Evolutionary conservation across 164 flowering plant genomes (phyloP).

Genomic region (Macadamia integrifolia): DNA sequence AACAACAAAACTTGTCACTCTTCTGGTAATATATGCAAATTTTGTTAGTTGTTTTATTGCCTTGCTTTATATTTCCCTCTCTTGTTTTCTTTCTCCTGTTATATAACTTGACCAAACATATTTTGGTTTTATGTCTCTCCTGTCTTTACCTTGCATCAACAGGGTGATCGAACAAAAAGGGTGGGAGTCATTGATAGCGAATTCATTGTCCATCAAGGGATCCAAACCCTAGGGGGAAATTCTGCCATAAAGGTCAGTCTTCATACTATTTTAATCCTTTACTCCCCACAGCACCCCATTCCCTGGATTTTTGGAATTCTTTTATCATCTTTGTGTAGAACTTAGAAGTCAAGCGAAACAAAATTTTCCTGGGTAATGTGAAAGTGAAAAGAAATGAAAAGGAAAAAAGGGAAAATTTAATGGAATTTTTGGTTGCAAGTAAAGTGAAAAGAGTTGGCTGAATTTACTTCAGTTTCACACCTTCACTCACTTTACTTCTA

Average conservation of each 20-base stretch:
- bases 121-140: not conserved
- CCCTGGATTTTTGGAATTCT: too few relatives aligned
- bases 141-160: constrained; percentile 10
- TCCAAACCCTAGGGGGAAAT: constrained; percentile 61
- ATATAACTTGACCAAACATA: not conserved
- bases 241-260: constrained; percentile 30
- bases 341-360: too few relatives aligned
- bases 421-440: too few relatives aligned
- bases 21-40: not conserved
- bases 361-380: too few relatives aligned
- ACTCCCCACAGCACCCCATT: too few relatives aligned
- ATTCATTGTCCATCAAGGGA: constrained; percentile 68
- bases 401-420: too few relatives aligned
- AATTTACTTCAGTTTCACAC: too few relatives aligned
- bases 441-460: too few relatives aligned
- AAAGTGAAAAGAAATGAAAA: too few relatives aligned
- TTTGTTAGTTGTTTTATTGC: too few relatives aligned
- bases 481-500: too few relatives aligned
- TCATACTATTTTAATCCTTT: not conserved
- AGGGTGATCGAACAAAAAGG: constrained; percentile 80
- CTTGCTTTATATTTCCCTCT: not conserved
- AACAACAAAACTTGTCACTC: not conserved
- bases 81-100: not conserved
- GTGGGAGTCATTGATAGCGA: constrained; percentile 81
- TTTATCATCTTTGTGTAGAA: too few relatives aligned